phyloP scores from a whole-genome alignment of 2,329 filamentous ascomycete genomes.

The Trichoderma citrinoviride region DNA sequence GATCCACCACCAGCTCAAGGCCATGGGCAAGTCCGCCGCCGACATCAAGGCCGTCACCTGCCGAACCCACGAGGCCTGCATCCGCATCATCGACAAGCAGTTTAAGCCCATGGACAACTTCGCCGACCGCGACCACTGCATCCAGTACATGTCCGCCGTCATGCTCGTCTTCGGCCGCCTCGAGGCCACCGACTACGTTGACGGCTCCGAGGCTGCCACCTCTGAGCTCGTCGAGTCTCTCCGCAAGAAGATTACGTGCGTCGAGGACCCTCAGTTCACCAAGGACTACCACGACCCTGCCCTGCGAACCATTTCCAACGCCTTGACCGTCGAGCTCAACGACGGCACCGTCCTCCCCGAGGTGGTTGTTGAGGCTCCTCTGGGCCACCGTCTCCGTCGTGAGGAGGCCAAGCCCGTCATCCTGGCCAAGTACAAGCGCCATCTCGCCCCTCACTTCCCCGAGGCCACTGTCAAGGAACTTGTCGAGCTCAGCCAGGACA shows the following conservation, averaged over 20 bases:
- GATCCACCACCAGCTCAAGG: conserved; percentile 78
- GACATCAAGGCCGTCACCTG: conserved; percentile 93
- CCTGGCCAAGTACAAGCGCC: conserved; percentile 90
- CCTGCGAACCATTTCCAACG: conserved; percentile 96
- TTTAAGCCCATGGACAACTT: conserved; percentile 99
- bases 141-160: conserved; percentile 97
- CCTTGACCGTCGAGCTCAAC: conserved; percentile 88
- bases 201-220: conserved; percentile 87
- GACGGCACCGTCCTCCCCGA: conserved; percentile 91
- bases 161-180: conserved; percentile 96
- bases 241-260: conserved; percentile 89
- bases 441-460: conserved; percentile 79
- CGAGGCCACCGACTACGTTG: conserved; percentile 88
- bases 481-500: conserved; percentile 73
- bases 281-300: conserved; percentile 90
- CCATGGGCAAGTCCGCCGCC: conserved; percentile 82
- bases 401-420: conserved; percentile 99
- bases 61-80: conserved; percentile 96
- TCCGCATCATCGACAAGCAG: conserved; percentile 99
- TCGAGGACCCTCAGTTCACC: conserved; percentile 94
- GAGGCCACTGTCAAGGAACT: conserved; percentile 77
- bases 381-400: conserved; percentile 85
- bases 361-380: conserved; percentile 86
- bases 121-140: conserved; percentile 98
- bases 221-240: conserved; percentile 87